Evolutionary conservation across 2,329 filamentous ascomycete genomes (phyloP), one percentile per base, ranked within the genome.

Genomic region (Scedosporium dehoogii): DNA sequence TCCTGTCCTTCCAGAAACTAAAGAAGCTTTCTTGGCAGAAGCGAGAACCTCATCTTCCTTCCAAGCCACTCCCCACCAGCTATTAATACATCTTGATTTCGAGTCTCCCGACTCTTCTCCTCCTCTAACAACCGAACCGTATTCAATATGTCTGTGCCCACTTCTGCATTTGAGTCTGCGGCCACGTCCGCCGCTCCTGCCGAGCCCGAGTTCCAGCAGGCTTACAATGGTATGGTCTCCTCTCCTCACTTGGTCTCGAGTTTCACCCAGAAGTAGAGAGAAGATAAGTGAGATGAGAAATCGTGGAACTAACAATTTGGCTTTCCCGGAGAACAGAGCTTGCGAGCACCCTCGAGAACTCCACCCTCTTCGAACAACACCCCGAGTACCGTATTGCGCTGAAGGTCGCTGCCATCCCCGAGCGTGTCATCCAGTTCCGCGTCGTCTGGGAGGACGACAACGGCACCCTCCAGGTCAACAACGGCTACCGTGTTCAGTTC

Each of bases 171-270:
- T 23, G 51, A 55, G 51, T 23, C 51, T 23, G 51, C 51, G 51
- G 51, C 51, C 23, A 94, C 96, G 90, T 90, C 92, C 69, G 88
- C 94, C 81, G 83, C 94, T 72, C 86, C 90, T 60, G 79, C 81
- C 67, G 93, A 97, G 85, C 93, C 94, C 73, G 93, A 99, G 82
- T 97, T 97, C 81, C 87, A 97, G 86, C 93, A 97, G 85, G 93
- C 93, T 73, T 96, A 96, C 86, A 91, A 92, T 77, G 91, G 91
- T 96, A 80, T 72, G 82, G 41, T 12, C 6, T 27, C 23, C 4
- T 23, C 56, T 18, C 53, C n/a, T n/a, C n/a, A 12, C 18, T 18
- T 41, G 16, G 41, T 33, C 38, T 9, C 23, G 6, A 23, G 44
- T 18, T 7, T 21, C 29, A 21, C 12, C 18, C 16, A 25, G 38